Evolutionary conservation across 2,329 filamentous ascomycete species (phyloP), one percentile per base, ranked within the genome.

Genomic region (Pseudogymnoascus sp.): DNA sequence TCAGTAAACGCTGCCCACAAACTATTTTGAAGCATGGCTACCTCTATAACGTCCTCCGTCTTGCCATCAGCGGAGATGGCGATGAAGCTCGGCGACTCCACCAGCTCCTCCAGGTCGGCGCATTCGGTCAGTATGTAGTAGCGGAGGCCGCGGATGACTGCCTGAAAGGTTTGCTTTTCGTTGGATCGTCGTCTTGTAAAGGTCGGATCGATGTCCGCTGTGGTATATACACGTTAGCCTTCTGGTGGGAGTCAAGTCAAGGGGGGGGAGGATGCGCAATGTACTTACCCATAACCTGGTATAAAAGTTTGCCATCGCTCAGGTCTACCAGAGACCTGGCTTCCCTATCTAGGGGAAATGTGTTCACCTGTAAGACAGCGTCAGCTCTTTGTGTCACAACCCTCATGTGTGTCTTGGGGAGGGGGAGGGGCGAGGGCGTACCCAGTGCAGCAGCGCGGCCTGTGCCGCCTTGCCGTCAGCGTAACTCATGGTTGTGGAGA

Each of bases 31-130:
- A 7, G 6, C 28, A 28, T 11, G 63, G 68, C 65, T 77, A 78
- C 81, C 75, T 84, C 79, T 65, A 77, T 76, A 59, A 84, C 79
- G 64, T 81, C 79, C 65, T 81, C 76, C 25, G 76, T 75, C 67
- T 83, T 81, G 25, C 81, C 79, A 65, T 83, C 79, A 66, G 83
- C 81, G 63, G 80, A 81, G 60, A 86, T 78, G 58, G 79, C 77
- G 72, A 83, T 82, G 67, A 85, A 82, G 67, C 86, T 78, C 61
- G 81, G 77, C 41, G 76, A 76, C 66, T 78, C 78, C 58, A 81
- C 77, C 63, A 84, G 74, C 36, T 78, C 78, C 61, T 78, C 77
- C 60, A 85, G 75, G 39, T 80, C 78, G 2, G 77, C 74, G 64
- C 80, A 79, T 60, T 81, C 73, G 57, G 79, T 76, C 59, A 81